Base-by-base conservation (phyloP, 208 protist species). In the Trypanosoma rangeli region DNA sequence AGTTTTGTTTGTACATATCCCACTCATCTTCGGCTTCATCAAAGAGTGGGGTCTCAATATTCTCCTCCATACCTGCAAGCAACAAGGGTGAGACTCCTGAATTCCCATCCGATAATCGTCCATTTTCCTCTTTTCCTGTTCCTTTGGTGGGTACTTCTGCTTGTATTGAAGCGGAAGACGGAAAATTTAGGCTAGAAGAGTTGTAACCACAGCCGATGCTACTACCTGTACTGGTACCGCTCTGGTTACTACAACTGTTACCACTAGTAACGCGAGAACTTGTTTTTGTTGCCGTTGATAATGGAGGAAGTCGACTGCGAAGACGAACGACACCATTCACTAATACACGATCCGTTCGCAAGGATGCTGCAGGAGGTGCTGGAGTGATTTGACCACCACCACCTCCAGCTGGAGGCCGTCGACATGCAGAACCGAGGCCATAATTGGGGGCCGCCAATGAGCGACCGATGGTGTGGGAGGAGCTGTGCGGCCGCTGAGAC, bases 1-100 rank as follows among this genome's bases (percentile, higher is more conserved):
- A 56, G 33, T 49, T 60, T 18, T 68, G 22, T 26, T 88, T 87
- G 64, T 81, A 85, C 31, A 63, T 29, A 29, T 90, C 85, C 81
- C 81, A 92, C 53, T 91, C 85, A 10, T 90, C 83, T 31, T 90
- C 84, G 24, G 76, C 76, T 4, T 85, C 83, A 3, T 76, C 64
- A 60, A 74, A 68, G 16, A 76, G 46, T 42, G 73, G 65, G 60
- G 56, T 18, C 29, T 76, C 56, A 49, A 37, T 9, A 5, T 35
- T 22, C 63, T 50, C 35, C 58, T 66, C 53, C 29, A 35, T 16
- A 67, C 31, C n/a, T 8, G 35, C 1, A 44, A 10, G 49, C 9
- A n/a, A 50, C 20, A 22, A 26, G 22, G 58, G 16, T 49, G 35
- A 58, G 22, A 26, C 9, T 1, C 24, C 49, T 53, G 49, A 24